Conservation (phyloP, 139 green algal genomes). For the Trebouxia sp. region DNA sequence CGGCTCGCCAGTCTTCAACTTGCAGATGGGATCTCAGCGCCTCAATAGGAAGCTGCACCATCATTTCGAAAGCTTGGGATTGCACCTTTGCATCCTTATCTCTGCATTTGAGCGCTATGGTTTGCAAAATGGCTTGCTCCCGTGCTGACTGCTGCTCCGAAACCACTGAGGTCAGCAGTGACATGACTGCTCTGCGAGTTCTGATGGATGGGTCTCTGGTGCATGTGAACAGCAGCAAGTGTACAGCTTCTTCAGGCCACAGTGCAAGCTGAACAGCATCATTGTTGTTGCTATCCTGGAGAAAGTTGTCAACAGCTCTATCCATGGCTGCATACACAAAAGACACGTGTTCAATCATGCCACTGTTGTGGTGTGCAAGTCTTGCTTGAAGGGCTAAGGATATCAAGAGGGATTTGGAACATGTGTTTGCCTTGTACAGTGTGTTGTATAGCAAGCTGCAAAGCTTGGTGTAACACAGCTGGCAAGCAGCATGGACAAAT, state of each 20-base stretch:
- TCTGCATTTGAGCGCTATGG: background rate
- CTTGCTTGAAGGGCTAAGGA: background rate
- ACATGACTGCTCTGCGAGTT: conserved; percentile 7
- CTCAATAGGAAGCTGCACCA: background rate
- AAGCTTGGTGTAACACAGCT: too few relatives aligned
- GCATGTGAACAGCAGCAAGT: background rate
- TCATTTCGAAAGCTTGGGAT: background rate
- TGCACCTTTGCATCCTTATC: conserved; percentile 8
- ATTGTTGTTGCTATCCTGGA: background rate
- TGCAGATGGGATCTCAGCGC: background rate
- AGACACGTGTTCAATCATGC: background rate
- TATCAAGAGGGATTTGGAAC: too few relatives aligned
- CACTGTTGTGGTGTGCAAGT: background rate
- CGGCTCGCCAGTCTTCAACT: background rate
- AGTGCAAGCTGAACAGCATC: background rate
- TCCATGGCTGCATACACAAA: conserved; percentile 24
- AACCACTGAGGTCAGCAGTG: conserved; percentile 13
- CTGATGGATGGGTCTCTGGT: conserved; percentile 10
- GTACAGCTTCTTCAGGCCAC: conserved; percentile 12
- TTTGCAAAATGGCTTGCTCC: background rate
- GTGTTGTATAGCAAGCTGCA: too few relatives aligned
- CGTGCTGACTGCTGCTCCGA: background rate
- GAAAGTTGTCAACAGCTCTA: background rate
- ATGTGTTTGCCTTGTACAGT: too few relatives aligned
- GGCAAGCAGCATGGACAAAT: too few relatives aligned